Evolutionary conservation across 164 flowering plant genomes (phyloP).

Genomic region (Litsea cubeba): DNA sequence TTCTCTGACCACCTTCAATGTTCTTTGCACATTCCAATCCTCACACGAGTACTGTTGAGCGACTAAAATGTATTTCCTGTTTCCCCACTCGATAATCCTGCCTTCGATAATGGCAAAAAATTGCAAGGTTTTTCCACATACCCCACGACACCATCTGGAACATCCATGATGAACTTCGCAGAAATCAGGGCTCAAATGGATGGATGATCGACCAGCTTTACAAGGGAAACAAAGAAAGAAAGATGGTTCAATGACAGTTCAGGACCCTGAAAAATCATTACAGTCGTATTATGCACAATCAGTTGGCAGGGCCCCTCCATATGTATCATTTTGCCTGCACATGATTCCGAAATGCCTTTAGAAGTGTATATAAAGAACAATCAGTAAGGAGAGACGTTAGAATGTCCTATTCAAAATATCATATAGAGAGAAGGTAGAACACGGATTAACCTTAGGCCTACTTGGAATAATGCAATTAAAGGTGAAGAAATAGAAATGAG

Average conservation of each 20-base stretch:
- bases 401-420: neutral
- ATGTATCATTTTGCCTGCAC: neutral
- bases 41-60: neutral
- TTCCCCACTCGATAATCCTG: neutral
- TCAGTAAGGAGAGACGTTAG: neutral
- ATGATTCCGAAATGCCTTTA: neutral
- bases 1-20: neutral
- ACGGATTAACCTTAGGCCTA: neutral
- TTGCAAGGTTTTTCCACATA: neutral
- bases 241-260: neutral
- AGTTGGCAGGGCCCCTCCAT: neutral
- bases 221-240: neutral
- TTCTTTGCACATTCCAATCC: neutral
- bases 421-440: neutral
- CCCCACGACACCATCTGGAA: neutral
- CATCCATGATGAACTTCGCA: neutral
- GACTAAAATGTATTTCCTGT: too few relatives aligned
- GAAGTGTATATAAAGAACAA: neutral
- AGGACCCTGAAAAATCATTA: neutral
- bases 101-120: neutral
- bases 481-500: too few relatives aligned
- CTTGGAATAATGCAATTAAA: too few relatives aligned
- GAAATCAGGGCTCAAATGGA: neutral
- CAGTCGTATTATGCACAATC: neutral
- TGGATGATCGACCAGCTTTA: neutral